Conservation (phyloP, 1,284 basidiomycete genomes). For the Apiotrichum veenhuisii region DNA sequence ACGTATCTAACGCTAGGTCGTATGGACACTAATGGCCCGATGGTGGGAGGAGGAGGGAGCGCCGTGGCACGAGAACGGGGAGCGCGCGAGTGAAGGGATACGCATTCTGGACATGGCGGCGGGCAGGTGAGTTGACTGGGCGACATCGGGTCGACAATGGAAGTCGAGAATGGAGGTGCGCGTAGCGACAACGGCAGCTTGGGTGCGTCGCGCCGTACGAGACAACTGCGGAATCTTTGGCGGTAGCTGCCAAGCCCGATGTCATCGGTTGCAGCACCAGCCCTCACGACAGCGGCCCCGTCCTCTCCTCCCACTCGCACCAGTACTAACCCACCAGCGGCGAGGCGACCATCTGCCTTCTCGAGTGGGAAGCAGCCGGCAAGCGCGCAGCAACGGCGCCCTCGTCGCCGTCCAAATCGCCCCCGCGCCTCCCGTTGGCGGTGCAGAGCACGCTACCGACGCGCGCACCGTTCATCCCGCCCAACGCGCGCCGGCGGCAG, state of each 20-base stretch:
- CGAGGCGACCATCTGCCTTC: slow-evolving; percentile 46
- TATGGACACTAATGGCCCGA: slow-evolving; percentile 39
- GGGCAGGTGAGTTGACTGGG: slow-evolving; percentile 47
- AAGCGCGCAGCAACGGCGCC: slow-evolving; percentile 6
- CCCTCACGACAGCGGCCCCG: too few relatives aligned
- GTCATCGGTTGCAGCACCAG: too few relatives aligned
- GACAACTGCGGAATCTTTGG: too few relatives aligned
- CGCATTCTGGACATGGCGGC: slow-evolving; percentile 56
- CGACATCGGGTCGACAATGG: too few relatives aligned
- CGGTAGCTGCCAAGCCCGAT: too few relatives aligned
- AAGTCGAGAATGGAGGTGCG: too few relatives aligned
- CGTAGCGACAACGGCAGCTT: too few relatives aligned
- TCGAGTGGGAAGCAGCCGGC: slow-evolving; percentile 41
- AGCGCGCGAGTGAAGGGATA: slow-evolving; percentile 19
- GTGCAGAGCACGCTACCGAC: slow-evolving; percentile 7
- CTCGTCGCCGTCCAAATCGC: neutral
- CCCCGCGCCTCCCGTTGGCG: neutral
- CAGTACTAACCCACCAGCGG: slow-evolving; percentile 31
- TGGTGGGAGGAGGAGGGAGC: slow-evolving; percentile 52
- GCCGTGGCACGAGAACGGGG: slow-evolving; percentile 11
- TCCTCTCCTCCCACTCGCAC: too few relatives aligned
- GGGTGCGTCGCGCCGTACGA: too few relatives aligned
- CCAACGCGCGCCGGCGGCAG: slow-evolving; percentile 26
- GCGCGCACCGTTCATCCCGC: slow-evolving; percentile 38
- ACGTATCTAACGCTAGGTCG: slow-evolving; percentile 15